Evolutionary conservation across 495 filamentous ascomycete species (phyloP), one percentile per base, ranked within the genome.

Genomic region (Friedmanniomyces simplex): DNA sequence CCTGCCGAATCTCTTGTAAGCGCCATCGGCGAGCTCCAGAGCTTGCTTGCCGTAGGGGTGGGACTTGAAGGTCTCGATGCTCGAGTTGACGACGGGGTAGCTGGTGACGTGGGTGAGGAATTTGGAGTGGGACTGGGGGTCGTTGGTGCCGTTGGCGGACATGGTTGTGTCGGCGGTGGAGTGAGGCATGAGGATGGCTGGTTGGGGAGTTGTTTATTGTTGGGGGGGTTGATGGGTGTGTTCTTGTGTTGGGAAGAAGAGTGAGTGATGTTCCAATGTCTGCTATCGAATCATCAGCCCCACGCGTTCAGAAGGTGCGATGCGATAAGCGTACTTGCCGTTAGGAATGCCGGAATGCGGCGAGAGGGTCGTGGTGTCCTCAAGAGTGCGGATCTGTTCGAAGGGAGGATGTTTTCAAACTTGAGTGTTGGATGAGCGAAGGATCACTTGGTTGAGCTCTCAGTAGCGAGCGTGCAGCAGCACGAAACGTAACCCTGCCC

Each of bases 81-180:
- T 75, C 70, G 95, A 89, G 64, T 81, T 83, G 68, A 97, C 79
- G 52, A 93, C 73, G 11, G 93, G 93, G 74, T 94, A 96, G 59
- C 82, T 84, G 39, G 79, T 78, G 59, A 97, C 79, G 68, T 97
- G 91, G 51, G 36, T 60, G 26, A 60, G 14, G 54, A 39, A 55
- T 36, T 41, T 41, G 45, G 28, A 56, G 60, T 79, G 75, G 36
- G 76, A 72, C 66, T 76, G 73, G 55, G 85, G 82, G 73, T 85
- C 85, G 77, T 89, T 89, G 54, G 86, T 79, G 47, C 62, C 52
- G 18, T 63, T 57, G 21, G 46, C 43, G 20, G 53, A 48, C 45
- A 54, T 61, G 67, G 66, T 66, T 11, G 46, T 60, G 37, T 66
- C 61, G 22, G 57, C 54, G 55, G 72, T 71, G 39, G 72, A 66